phyloP scores from a whole-genome alignment of 345 rosid genomes.

The Cardamine chenopodiifolia region DNA sequence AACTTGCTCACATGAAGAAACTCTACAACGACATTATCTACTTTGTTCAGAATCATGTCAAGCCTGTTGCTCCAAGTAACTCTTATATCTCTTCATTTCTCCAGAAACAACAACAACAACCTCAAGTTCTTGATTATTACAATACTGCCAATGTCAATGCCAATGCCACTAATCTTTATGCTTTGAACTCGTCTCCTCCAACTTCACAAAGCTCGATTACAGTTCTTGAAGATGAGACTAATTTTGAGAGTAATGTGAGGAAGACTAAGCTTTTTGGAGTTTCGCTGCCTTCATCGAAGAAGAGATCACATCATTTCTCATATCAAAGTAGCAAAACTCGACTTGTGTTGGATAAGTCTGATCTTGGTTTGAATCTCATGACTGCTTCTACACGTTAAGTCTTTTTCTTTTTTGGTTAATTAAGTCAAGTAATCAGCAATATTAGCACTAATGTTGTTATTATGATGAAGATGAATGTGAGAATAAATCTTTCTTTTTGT shows the following conservation, averaged over 20 bases:
- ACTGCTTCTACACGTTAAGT: slow-evolving; percentile 57
- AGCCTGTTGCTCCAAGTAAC: slow-evolving; percentile 75
- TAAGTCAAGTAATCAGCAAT: slow-evolving; percentile 21
- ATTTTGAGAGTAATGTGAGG: slow-evolving; percentile 24
- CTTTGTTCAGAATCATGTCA: slow-evolving; percentile 90
- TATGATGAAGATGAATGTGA: slow-evolving; percentile 14
- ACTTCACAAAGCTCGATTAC: slow-evolving; percentile 44
- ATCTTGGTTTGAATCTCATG: slow-evolving; percentile 82
- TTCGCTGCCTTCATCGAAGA: slow-evolving; percentile 64
- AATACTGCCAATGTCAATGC: slow-evolving; percentile 25
- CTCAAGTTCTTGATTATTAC: slow-evolving; percentile 35
- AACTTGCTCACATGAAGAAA: slow-evolving; percentile 87
- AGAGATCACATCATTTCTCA: slow-evolving; percentile 57
- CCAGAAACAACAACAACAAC: slow-evolving; percentile 43
- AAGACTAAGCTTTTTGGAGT: slow-evolving; percentile 84
- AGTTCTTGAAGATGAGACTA: slow-evolving; percentile 36
- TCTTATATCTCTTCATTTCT: slow-evolving; percentile 55
- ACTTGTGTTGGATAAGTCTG: slow-evolving; percentile 75
- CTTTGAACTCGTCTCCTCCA: slow-evolving; percentile 36
- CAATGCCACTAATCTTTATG: neutral
- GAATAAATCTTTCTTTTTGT: slow-evolving; percentile 14
- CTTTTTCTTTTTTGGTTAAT: neutral
- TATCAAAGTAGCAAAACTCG: slow-evolving; percentile 63
- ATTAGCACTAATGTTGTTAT: slow-evolving; percentile 32
- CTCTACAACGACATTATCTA: slow-evolving; percentile 89